Evolutionary conservation across 2,329 filamentous ascomycete genomes (phyloP).

Genomic region (Ceratocystis destructans): DNA sequence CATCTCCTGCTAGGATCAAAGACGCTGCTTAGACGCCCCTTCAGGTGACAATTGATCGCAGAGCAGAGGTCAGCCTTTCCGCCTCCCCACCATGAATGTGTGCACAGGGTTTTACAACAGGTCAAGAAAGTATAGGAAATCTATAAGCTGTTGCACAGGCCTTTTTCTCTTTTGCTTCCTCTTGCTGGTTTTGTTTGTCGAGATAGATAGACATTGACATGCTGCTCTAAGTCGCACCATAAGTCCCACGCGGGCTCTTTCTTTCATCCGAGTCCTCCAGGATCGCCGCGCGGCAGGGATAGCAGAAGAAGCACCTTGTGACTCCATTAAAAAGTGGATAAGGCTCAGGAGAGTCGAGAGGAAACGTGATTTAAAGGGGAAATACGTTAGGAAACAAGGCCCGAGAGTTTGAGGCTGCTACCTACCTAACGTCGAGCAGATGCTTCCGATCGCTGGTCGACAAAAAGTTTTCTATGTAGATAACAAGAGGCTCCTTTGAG

Average conservation of each 20-base stretch:
- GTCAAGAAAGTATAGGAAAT: background rate
- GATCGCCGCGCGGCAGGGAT: background rate
- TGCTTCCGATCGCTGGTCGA: conserved; percentile 31
- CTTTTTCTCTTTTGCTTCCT: no score
- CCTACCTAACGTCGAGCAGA: conserved; percentile 32
- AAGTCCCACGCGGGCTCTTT: background rate
- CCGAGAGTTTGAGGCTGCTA: conserved; percentile 7
- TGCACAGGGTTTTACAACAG: background rate
- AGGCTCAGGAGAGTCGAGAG: background rate
- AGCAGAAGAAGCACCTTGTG: background rate
- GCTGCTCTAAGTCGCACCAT: background rate
- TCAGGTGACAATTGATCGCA: no score
- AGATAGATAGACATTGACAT: background rate
- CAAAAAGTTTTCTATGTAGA: conserved; percentile 37
- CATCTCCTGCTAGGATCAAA: no score
- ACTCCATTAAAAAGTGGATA: background rate
- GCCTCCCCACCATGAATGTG: no score
- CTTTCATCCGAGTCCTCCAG: background rate
- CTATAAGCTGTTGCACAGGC: no score
- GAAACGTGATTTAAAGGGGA: background rate
- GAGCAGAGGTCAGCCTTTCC: no score
- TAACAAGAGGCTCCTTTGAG: conserved; percentile 29
- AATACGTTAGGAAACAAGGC: background rate
- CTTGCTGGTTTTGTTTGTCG: background rate
- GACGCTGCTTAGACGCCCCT: no score